phyloP scores from a whole-genome alignment of 2,329 filamentous ascomycete species.

The Aspergillus ustus region DNA sequence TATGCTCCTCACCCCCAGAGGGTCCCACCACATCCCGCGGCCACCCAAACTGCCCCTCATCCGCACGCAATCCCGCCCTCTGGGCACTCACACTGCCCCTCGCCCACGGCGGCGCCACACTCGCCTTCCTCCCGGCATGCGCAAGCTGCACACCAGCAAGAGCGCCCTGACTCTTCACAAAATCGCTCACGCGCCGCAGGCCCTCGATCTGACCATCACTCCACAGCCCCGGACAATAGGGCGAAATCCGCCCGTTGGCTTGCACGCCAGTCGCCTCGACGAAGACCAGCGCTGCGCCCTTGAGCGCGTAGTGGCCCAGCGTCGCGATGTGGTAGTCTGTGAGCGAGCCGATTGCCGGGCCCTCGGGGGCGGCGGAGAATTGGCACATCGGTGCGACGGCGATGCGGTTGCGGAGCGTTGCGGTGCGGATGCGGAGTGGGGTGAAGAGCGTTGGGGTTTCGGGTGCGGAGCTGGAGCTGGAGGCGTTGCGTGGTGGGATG shows the following conservation, averaged over 20 bases:
- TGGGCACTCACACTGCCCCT: not conserved
- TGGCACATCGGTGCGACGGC: slow-evolving; percentile 4
- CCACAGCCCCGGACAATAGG: not conserved
- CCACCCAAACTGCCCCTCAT: not conserved
- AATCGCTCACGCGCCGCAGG: not conserved
- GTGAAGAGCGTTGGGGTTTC: not conserved
- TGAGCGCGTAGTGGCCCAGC: slow-evolving; percentile 1
- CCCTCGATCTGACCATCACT: not conserved
- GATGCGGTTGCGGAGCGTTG: slow-evolving; percentile 5
- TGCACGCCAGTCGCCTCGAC: slow-evolving; percentile 8
- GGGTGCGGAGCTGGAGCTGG: too few species aligned
- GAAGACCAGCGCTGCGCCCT: slow-evolving; percentile 1
- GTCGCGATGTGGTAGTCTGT: slow-evolving; percentile 1
- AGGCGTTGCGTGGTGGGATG: not conserved
- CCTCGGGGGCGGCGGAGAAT: not conserved
- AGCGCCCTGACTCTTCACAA: not conserved
- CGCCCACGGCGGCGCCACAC: not conserved
- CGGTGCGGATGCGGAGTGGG: not conserved
- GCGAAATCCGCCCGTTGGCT: not conserved
- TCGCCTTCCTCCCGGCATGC: slow-evolving; percentile 3
- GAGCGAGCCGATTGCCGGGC: not conserved
- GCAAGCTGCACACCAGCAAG: slow-evolving; percentile 1
- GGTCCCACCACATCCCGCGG: not conserved
- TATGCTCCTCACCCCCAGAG: not conserved
- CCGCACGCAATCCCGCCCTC: not conserved